phyloP scores from a whole-genome alignment of 2,329 filamentous ascomycete genomes.

The Aspergillus japonicus region DNA sequence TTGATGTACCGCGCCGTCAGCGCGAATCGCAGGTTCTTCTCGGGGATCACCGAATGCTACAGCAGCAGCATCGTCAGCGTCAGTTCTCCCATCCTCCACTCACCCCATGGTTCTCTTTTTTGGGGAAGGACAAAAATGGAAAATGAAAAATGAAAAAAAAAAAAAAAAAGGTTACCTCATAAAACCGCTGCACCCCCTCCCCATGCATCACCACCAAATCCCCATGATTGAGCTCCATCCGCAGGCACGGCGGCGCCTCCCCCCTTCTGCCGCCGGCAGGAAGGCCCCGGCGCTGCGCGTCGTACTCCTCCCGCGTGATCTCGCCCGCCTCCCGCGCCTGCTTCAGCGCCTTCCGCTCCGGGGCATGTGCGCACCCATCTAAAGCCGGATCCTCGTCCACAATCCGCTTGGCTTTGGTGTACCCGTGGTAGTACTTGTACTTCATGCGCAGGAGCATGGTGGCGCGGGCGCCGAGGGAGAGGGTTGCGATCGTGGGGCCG shows the following conservation, averaged over 20 bases:
- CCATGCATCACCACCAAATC: conserved; percentile 61
- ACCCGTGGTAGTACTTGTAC: conserved; percentile 44
- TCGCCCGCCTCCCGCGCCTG: conserved; percentile 15
- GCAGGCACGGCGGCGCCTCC: conserved; percentile 36
- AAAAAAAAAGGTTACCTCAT: conserved; percentile 42
- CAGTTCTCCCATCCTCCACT: background rate
- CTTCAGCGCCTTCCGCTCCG: conserved; percentile 26
- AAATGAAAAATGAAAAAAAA: background rate
- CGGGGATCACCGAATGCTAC: conserved; percentile 34
- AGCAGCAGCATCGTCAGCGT: background rate
- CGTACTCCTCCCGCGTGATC: conserved; percentile 25
- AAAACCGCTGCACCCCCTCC: conserved; percentile 53
- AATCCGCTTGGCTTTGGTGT: conserved; percentile 17
- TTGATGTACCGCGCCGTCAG: conserved; percentile 38
- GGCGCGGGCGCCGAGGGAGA: conserved; percentile 54
- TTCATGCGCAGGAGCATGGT: conserved; percentile 59
- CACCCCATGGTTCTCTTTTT: too few relatives aligned
- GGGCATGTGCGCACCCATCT: conserved; percentile 29
- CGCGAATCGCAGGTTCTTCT: conserved; percentile 36
- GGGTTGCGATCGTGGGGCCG: conserved; percentile 56
- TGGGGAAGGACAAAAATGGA: background rate
- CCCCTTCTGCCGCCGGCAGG: conserved; percentile 25
- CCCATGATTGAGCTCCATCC: conserved; percentile 53
- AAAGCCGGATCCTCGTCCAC: conserved; percentile 33
- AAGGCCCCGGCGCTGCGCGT: conserved; percentile 24